Evolutionary conservation across 2,329 filamentous ascomycete genomes (phyloP).

Genomic region (Capronia epimyces): DNA sequence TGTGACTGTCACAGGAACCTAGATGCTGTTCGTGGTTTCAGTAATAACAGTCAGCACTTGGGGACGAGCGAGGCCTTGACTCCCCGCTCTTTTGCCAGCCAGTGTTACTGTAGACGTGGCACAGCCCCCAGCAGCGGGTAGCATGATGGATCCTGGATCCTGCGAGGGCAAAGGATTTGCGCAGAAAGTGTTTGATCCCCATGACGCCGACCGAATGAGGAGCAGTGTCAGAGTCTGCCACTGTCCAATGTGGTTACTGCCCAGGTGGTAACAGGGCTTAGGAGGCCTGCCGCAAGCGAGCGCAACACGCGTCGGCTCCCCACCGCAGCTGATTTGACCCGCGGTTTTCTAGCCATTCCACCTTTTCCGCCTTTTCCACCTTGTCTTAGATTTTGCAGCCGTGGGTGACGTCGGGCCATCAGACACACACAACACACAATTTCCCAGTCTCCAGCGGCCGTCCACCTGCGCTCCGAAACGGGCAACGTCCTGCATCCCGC

Average conservation of each 20-base stretch:
- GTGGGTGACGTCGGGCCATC: not conserved
- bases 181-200: not conserved
- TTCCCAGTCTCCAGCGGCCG: not conserved
- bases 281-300: too few relatives aligned
- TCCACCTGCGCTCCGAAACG: too few relatives aligned
- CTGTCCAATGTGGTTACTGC: too few relatives aligned
- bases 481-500: too few relatives aligned
- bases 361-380: too few relatives aligned
- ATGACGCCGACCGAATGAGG: not conserved
- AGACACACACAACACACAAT: not conserved
- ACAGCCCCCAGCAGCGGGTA: not conserved
- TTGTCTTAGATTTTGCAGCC: not conserved
- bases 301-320: not conserved
- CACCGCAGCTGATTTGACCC: not conserved
- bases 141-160: not conserved
- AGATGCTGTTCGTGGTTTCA: not conserved
- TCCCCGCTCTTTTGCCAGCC: not conserved
- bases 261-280: too few relatives aligned
- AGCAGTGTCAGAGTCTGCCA: too few relatives aligned
- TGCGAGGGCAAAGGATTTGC: not conserved
- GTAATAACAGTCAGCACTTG: not conserved
- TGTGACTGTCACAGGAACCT: too few relatives aligned
- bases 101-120: not conserved
- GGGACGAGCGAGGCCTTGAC: not conserved
- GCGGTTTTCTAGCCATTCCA: not conserved